These are phyloP conservation scores for Nidularia pulvinata DNA, from an alignment of 768 basidiomycete species.

Conservation along the genomic window DNA sequence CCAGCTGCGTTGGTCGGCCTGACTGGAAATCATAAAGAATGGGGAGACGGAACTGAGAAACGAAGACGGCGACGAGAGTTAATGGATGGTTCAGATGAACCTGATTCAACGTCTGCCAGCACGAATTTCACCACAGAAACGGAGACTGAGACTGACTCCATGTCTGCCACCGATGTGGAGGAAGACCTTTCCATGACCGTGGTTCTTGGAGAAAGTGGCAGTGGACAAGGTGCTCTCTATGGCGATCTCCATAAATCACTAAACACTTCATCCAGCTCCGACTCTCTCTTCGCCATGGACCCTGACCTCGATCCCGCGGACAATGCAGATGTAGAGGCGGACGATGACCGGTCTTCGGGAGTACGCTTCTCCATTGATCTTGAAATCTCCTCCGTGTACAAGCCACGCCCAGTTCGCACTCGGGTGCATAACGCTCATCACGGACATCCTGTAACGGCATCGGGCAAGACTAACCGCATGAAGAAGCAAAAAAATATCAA, in stretches of 20 bases:
- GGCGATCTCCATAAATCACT: slow-evolving; percentile 15
- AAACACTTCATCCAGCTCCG: slow-evolving; percentile 9
- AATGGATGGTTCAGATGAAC: slow-evolving; percentile 18
- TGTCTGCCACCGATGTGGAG: slow-evolving; percentile 29
- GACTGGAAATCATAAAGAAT: slow-evolving; percentile 30
- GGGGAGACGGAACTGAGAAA: slow-evolving; percentile 35
- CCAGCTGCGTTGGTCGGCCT: slow-evolving; percentile 49
- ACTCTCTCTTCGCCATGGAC: slow-evolving; percentile 50
- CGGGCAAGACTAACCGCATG: slow-evolving; percentile 31
- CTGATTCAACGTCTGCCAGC: slow-evolving; percentile 24
- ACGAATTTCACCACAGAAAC: slow-evolving; percentile 19
- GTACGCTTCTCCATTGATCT: slow-evolving; percentile 46
- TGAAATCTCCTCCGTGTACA: slow-evolving; percentile 72
- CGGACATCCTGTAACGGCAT: slow-evolving; percentile 13
- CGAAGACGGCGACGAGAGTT: slow-evolving; percentile 29
- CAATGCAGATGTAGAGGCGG: slow-evolving; percentile 22
- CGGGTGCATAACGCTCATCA: slow-evolving; percentile 28
- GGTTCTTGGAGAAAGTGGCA: slow-evolving; percentile 17
- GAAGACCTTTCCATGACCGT: slow-evolving; percentile 27
- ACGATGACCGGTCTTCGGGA: slow-evolving; percentile 10
- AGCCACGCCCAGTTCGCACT: slow-evolving; percentile 63
- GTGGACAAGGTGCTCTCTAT: slow-evolving; percentile 2
- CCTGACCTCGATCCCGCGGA: slow-evolving; percentile 31
- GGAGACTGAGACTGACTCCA: slow-evolving; percentile 35
- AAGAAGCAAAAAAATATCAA: slow-evolving; percentile 35